phyloP scores from a whole-genome alignment of 1,284 basidiomycete species.

The Cryptococcus maquisensis region DNA sequence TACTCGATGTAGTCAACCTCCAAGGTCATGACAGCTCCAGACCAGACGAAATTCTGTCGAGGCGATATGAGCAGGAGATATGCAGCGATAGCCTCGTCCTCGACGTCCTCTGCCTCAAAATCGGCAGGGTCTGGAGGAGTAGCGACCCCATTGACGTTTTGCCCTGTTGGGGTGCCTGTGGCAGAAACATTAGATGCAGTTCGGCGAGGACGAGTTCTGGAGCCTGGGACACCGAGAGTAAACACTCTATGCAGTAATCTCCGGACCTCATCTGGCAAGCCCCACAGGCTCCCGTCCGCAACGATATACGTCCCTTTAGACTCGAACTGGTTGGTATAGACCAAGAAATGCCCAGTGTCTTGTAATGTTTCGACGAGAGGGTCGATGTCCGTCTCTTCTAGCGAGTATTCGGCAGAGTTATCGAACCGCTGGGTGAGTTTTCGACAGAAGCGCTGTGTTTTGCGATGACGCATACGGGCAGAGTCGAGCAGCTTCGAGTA shows the following conservation, averaged over 20 bases:
- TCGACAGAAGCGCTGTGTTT: conserved; percentile 87
- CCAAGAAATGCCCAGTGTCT: conserved; percentile 86
- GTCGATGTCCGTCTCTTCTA: conserved; percentile 76
- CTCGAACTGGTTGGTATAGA: conserved; percentile 86
- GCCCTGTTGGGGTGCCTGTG: not conserved
- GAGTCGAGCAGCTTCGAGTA: conserved; percentile 91
- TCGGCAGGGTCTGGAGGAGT: conserved; percentile 52
- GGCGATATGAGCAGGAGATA: conserved; percentile 89
- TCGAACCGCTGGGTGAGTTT: conserved; percentile 81
- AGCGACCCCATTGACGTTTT: conserved; percentile 39
- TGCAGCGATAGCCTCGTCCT: conserved; percentile 47
- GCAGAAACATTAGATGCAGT: conserved; percentile 28
- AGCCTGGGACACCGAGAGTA: conserved; percentile 39
- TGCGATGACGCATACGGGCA: conserved; percentile 86
- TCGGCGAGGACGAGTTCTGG: conserved; percentile 11
- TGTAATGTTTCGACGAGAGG: conserved; percentile 75
- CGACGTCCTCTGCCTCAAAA: conserved; percentile 45
- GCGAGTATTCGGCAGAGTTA: conserved; percentile 89
- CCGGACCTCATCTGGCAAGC: conserved; percentile 74
- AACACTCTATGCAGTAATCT: conserved; percentile 83
- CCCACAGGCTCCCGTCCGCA: conserved; percentile 75
- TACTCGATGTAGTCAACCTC: conserved; percentile 66
- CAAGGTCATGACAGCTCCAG: conserved; percentile 71
- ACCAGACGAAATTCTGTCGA: conserved; percentile 86
- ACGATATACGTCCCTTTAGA: conserved; percentile 92